Evolutionary conservation across 163 green algal species (phyloP).

Genomic region (Scenedesmus sp.): DNA sequence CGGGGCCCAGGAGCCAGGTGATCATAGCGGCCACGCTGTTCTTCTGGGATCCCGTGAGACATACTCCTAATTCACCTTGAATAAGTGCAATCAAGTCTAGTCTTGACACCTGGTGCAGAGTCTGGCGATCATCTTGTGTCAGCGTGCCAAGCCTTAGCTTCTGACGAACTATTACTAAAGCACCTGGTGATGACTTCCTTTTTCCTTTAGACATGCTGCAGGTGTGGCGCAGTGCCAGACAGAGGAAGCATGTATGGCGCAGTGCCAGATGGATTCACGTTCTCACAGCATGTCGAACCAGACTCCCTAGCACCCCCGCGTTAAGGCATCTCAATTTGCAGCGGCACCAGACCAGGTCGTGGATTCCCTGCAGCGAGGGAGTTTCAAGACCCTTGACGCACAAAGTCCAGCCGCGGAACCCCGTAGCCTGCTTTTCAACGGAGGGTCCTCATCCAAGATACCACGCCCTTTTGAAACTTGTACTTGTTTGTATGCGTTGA

Average conservation of each 20-base stretch:
- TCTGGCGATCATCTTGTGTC: background rate
- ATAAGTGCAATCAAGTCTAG: conserved; percentile 41
- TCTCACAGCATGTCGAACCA: background rate
- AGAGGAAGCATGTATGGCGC: no score
- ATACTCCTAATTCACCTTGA: conserved; percentile 26
- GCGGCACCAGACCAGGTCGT: background rate
- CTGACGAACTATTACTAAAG: background rate
- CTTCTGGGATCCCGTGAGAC: conserved; percentile 14
- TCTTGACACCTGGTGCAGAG: background rate
- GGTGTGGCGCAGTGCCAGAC: background rate
- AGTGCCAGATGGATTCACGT: no score
- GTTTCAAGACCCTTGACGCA: background rate
- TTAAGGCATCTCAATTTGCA: background rate
- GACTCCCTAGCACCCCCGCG: background rate
- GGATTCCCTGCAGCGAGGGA: background rate
- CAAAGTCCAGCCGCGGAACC: no score
- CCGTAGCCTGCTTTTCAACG: no score
- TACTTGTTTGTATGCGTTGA: background rate
- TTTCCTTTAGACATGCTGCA: conserved; percentile 46
- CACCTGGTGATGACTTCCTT: conserved; percentile 12
- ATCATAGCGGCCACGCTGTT: conserved; percentile 47
- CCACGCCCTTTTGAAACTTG: background rate
- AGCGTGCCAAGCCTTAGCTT: conserved; percentile 18
- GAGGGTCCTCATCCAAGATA: background rate
- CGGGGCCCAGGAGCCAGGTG: conserved; percentile 12